Conservation (phyloP, 192 early-diverging fungal species). For the Mycoemilia scoparia region DNA sequence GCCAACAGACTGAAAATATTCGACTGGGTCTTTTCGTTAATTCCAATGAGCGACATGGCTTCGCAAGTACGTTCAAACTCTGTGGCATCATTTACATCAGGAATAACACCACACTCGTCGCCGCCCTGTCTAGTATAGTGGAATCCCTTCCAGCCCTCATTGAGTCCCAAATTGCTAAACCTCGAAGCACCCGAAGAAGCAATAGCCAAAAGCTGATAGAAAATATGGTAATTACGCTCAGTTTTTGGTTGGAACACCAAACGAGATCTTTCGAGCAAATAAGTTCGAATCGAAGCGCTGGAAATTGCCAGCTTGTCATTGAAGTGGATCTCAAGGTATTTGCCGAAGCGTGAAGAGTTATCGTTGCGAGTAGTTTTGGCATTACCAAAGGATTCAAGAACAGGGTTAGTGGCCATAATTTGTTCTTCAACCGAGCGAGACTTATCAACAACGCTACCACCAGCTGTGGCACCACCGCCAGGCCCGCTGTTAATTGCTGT, state of each 20-base stretch:
- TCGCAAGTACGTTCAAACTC: constrained; percentile 82
- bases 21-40: constrained; percentile 66
- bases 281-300: constrained; percentile 88
- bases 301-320: constrained; percentile 66
- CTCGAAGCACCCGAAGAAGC: constrained; percentile 43
- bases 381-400: constrained; percentile 99
- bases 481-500: no score
- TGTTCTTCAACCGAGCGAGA: constrained; percentile 64
- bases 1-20: constrained; percentile 82
- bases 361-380: constrained; percentile 99
- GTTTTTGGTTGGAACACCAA: constrained; percentile 81
- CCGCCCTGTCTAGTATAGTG: constrained; percentile 80
- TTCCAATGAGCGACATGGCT: constrained; percentile 70
- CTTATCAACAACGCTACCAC: constrained; percentile 30
- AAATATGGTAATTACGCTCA: constrained; percentile 98
- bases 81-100: constrained; percentile 76
- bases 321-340: constrained; percentile 96
- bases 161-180: constrained; percentile 9
- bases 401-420: constrained; percentile 90
- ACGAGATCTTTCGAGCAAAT: constrained; percentile 88
- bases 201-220: constrained; percentile 95
- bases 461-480: constrained; percentile 5
- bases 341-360: constrained; percentile 95
- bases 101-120: constrained; percentile 45
- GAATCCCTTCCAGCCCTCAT: constrained; percentile 44